Evolutionary conservation across 2,329 filamentous ascomycete species (phyloP).

Genomic region (Capronia coronata): DNA sequence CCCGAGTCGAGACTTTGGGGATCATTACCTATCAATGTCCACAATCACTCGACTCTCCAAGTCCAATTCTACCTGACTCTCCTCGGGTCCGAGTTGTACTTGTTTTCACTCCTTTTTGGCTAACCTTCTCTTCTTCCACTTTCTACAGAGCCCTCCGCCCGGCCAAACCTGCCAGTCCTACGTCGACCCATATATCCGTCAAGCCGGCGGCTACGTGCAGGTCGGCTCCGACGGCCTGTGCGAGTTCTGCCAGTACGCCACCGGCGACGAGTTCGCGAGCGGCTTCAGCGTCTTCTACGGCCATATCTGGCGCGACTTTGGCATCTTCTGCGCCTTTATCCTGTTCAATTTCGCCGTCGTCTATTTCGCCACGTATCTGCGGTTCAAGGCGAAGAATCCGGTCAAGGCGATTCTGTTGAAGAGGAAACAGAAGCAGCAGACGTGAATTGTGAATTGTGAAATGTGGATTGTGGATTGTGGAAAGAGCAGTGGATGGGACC

Average conservation of each 20-base stretch:
- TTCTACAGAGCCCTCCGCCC: slow-evolving; percentile 53
- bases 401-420: slow-evolving; percentile 16
- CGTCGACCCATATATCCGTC: slow-evolving; percentile 46
- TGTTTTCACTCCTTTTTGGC: too few species aligned
- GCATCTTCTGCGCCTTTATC: slow-evolving; percentile 69
- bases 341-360: slow-evolving; percentile 53
- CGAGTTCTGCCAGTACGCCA: slow-evolving; percentile 39
- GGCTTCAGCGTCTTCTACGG: slow-evolving; percentile 48
- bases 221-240: slow-evolving; percentile 43
- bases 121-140: slow-evolving; percentile 40
- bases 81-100: too few species aligned
- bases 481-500: too few species aligned
- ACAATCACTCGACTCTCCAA: too few species aligned
- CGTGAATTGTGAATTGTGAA: too few species aligned
- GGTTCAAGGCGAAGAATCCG: slow-evolving; percentile 25
- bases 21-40: too few species aligned
- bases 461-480: too few species aligned
- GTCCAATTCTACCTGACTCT: too few species aligned
- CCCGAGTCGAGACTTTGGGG: too few species aligned
- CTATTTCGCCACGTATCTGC: slow-evolving; percentile 21
- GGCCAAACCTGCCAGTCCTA: slow-evolving; percentile 58
- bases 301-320: slow-evolving; percentile 72
- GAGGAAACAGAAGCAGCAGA: slow-evolving; percentile 5
- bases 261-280: slow-evolving; percentile 38
- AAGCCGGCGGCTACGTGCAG: slow-evolving; percentile 44